phyloP scores from a whole-genome alignment of 306 rosid genomes.

The Vigna nakashimae region DNA sequence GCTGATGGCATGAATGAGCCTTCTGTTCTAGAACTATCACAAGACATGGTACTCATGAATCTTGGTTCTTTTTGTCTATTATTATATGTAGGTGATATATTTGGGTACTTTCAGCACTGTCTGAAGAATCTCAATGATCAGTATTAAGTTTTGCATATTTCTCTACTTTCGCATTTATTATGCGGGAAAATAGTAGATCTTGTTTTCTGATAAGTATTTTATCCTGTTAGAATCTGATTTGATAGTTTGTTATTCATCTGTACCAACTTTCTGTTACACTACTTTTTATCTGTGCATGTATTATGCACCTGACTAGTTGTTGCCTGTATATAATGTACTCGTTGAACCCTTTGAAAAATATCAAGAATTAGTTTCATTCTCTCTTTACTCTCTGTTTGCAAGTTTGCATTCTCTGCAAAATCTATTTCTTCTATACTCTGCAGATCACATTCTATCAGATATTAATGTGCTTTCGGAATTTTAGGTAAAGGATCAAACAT shows the following conservation, averaged over 20 bases:
- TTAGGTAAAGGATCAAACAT: constrained; percentile 96
- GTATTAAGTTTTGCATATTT: constrained; percentile 30
- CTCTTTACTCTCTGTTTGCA: no score
- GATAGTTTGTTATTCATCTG: no score
- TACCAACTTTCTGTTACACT: no score
- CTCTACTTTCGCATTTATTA: constrained; percentile 3
- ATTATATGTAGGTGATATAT: constrained; percentile 30
- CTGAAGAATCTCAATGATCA: constrained; percentile 32
- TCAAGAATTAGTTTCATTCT: no score
- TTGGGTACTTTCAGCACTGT: background rate
- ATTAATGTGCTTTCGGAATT: constrained; percentile 45
- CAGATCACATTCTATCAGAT: background rate
- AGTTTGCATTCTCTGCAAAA: no score
- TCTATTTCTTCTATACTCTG: no score
- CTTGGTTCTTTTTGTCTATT: constrained; percentile 36
- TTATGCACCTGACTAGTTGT: no score
- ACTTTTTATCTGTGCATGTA: no score
- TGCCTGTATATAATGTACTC: no score
- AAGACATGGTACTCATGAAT: constrained; percentile 71
- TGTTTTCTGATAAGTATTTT: no score
- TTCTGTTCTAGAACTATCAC: constrained; percentile 74
- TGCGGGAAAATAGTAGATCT: background rate
- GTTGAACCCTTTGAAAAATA: no score
- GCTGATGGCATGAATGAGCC: constrained; percentile 52
- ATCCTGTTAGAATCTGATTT: no score